A percentile compares a stretch with the other conserved stretches of the same genome.
Evolutionary conservation across 139 green algal genomes (phyloP).

Genomic region (Limnomonas spitsbergensis): DNA sequence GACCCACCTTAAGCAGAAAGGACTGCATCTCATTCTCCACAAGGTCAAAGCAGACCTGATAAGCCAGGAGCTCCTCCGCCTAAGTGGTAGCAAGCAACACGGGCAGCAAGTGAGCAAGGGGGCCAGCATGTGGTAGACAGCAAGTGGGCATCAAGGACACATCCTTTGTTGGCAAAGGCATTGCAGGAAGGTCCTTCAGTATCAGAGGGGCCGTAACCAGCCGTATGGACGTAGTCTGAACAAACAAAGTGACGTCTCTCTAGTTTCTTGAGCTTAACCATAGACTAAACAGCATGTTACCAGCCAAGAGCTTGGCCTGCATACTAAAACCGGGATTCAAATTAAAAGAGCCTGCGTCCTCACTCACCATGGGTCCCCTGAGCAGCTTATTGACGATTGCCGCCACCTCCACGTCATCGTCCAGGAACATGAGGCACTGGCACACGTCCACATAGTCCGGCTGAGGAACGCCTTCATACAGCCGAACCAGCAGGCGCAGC

Average conservation of each 20-base stretch:
- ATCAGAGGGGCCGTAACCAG: too few relatives aligned
- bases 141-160: background rate
- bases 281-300: too few relatives aligned
- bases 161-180: background rate
- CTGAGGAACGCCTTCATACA: constrained; percentile 60
- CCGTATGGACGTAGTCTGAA: too few relatives aligned
- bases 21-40: constrained; percentile 92
- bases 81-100: too few relatives aligned
- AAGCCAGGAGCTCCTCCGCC: constrained; percentile 39
- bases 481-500: constrained; percentile 74
- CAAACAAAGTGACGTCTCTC: too few relatives aligned
- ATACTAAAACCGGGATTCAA: too few relatives aligned
- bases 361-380: constrained; percentile 57
- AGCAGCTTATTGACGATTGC: constrained; percentile 81
- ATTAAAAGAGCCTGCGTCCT: too few relatives aligned
- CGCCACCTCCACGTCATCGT: constrained; percentile 77
- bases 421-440: constrained; percentile 90
- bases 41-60: constrained; percentile 96
- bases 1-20: constrained; percentile 66
- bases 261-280: too few relatives aligned
- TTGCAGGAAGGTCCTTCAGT: too few relatives aligned
- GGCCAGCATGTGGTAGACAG: background rate
- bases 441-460: constrained; percentile 84
- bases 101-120: too few relatives aligned
- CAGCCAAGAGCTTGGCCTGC: too few relatives aligned